Evolutionary conservation across 345 rosid species (phyloP).

Genomic region (Gossypium rotundifolium): DNA sequence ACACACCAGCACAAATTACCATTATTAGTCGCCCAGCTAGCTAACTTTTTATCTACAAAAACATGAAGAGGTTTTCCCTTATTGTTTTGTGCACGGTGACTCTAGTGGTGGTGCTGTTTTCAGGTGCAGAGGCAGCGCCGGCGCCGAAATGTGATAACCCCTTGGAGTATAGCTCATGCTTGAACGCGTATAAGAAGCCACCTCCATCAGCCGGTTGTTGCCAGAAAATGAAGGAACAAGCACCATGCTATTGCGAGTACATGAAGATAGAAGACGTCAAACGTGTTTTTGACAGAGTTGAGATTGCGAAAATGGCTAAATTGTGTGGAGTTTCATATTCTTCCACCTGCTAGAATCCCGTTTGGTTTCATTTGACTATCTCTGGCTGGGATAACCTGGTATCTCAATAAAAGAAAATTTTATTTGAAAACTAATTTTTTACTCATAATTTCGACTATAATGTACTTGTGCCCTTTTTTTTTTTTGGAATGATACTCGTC

Average conservation of each 20-base stretch:
- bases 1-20: too few relatives aligned
- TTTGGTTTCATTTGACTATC: too few relatives aligned
- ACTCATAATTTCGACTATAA: too few relatives aligned
- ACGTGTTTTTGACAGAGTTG: neutral
- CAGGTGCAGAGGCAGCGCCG: conserved; percentile 24
- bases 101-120: neutral
- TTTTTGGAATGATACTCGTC: too few relatives aligned
- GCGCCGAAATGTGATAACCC: conserved; percentile 25
- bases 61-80: neutral
- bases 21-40: too few relatives aligned
- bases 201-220: neutral
- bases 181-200: neutral
- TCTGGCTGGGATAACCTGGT: too few relatives aligned
- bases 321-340: neutral
- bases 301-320: neutral
- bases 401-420: too few relatives aligned
- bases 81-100: neutral
- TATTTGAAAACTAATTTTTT: too few relatives aligned
- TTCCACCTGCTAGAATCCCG: neutral
- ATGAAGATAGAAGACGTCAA: neutral
- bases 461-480: too few relatives aligned
- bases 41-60: neutral
- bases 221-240: neutral
- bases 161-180: conserved; percentile 23
- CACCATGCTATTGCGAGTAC: neutral